Evolutionary conservation across 345 rosid species (phyloP), one percentile per base, ranked within the genome.

Genomic region (Aquilaria malaccensis): DNA sequence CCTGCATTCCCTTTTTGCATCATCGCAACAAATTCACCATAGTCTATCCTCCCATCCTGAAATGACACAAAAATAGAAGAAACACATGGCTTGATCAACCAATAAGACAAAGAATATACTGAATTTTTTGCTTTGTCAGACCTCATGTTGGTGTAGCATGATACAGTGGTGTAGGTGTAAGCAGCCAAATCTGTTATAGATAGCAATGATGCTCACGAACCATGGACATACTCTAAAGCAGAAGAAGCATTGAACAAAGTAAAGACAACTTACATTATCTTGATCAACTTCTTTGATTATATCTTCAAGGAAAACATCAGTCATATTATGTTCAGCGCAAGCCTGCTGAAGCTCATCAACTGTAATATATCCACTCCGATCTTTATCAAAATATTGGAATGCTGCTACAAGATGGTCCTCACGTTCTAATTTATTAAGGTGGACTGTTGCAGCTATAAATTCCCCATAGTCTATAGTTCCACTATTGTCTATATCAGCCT

Each of bases 341-440:
- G 91, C 99, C 76, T 90, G 95, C 76, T 90, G 97, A 64, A 94
- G 96, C 83, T 94, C 97, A 66, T 90, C 97, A 3, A 87, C 85
- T 11, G 99, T 94, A 68, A 94, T 94, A 67, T 87, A 94, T 58
- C 99, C 97, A 55, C 99, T 90, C 72, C 78, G 81, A 65, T 94
- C 97, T 83, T 94, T 90, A 70, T 94, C 99, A 67, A 94, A 94
- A 74, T 94, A 94, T 33, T 45, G 84, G 71, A 94, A 90, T 65
- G 99, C 99, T 29, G 97, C 92, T 55, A 94, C 87, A 12, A 94
- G 99, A 84, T 94, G 96, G 62, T 94, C 97, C 77, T 94, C 97
- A 0, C 99, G 88, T 67, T 94, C 99, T 75, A 94, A 71, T 69
- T 94, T 94, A 74, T 90, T 94, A 56, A 90, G 82, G 73, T 94